Percentiles rank a stretch among this genome's conserved stretches.
Conservation (phyloP, 331 rosid genomes). For the Pyracantha coccinea region DNA sequence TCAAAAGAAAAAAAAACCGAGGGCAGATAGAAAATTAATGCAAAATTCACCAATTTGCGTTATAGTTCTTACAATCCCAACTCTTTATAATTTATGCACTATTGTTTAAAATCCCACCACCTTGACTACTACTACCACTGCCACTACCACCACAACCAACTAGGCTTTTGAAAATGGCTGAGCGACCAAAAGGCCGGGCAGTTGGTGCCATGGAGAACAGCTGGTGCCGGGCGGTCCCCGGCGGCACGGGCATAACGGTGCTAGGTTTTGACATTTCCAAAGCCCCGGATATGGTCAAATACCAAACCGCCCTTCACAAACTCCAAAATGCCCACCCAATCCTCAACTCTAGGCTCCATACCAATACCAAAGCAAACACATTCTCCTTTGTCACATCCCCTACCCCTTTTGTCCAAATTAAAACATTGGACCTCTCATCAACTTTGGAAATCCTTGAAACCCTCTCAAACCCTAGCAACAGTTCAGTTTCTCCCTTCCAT, state of each 20-base stretch:
- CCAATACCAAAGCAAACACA: constrained; percentile 2
- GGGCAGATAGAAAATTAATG: neutral
- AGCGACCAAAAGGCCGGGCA: constrained; percentile 16
- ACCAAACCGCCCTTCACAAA: constrained; percentile 31
- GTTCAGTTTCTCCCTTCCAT: constrained; percentile 33
- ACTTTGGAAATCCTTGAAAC: constrained; percentile 15
- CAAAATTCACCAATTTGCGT: neutral
- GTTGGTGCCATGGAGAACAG: constrained; percentile 40
- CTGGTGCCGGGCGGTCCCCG: constrained; percentile 47
- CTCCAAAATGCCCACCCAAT: constrained; percentile 46
- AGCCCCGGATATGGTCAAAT: constrained; percentile 7
- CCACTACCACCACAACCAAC: neutral
- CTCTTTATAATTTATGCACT: neutral
- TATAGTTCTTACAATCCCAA: neutral
- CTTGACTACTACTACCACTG: neutral
- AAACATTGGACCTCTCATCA: neutral
- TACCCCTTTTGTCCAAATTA: constrained; percentile 23
- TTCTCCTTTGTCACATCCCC: constrained; percentile 29
- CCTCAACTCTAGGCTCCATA: constrained; percentile 40
- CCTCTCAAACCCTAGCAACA: neutral
- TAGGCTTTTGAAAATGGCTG: neutral
- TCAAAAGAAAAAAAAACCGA: no score
- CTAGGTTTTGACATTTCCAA: constrained; percentile 29
- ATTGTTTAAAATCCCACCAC: neutral
- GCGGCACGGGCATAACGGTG: constrained; percentile 55